A percentile compares a stretch with the other conserved stretches of the same genome.
Evolutionary conservation across 768 basidiomycete genomes (phyloP).

Genomic region (Symmetrospora coprosmae): DNA sequence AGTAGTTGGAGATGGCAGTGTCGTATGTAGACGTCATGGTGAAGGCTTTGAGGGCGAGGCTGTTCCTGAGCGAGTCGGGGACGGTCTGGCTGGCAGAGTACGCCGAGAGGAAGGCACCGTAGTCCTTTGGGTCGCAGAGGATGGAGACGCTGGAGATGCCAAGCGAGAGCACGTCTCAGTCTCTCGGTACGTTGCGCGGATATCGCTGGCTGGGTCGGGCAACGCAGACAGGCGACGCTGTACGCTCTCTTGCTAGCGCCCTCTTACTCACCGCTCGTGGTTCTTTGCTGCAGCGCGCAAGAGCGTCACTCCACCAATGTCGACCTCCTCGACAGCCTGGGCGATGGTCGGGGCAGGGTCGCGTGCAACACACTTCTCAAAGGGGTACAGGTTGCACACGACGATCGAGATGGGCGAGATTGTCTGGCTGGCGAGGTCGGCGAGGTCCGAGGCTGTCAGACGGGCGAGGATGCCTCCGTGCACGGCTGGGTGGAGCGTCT

Average conservation of each 20-base stretch:
- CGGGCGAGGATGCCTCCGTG: conserved; percentile 96
- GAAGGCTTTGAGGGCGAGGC: conserved; percentile 76
- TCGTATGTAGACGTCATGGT: conserved; percentile 93
- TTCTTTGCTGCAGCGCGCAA: conserved; percentile 97
- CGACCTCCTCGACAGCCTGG: conserved; percentile 90
- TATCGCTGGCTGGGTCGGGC: no score
- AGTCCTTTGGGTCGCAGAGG: conserved; percentile 75
- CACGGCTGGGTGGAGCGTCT: conserved; percentile 93
- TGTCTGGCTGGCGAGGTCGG: conserved; percentile 63
- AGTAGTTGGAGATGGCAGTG: conserved; percentile 87
- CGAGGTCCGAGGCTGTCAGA: conserved; percentile 73
- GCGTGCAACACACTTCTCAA: conserved; percentile 74
- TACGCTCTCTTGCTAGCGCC: neutral
- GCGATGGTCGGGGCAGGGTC: conserved; percentile 71
- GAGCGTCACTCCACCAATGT: conserved; percentile 95
- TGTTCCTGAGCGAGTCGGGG: conserved; percentile 54
- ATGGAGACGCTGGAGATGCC: conserved; percentile 28
- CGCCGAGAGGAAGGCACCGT: conserved; percentile 60
- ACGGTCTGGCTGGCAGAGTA: conserved; percentile 66
- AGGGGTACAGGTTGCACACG: conserved; percentile 98
- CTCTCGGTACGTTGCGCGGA: no score
- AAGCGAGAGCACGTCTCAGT: neutral
- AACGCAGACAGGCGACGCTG: no score
- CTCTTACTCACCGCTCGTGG: conserved; percentile 50
- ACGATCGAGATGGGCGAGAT: conserved; percentile 93